A percentile compares a stretch with the other conserved stretches of the same genome.
Conservation (phyloP, 768 basidiomycete species). For the Termitomyces sp. region DNA sequence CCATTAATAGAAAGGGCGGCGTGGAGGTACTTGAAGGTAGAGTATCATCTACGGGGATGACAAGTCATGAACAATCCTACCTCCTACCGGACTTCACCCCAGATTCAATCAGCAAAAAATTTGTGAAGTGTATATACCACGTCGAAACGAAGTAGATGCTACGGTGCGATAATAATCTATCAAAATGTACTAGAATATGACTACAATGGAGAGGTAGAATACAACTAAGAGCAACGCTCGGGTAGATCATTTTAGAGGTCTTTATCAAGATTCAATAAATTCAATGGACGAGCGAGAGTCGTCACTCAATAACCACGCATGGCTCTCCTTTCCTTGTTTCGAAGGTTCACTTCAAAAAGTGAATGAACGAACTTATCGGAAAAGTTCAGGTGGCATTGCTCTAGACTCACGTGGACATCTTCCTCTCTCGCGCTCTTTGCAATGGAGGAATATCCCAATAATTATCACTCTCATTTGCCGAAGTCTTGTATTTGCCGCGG, state of each 20-base stretch:
- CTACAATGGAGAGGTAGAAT: background rate
- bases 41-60: no score
- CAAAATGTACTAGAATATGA: background rate
- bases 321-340: background rate
- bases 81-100: no score
- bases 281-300: constrained; percentile 13
- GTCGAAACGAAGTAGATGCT: no score
- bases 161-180: background rate
- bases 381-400: background rate
- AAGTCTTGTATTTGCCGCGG: background rate
- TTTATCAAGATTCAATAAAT: background rate
- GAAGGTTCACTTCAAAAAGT: background rate
- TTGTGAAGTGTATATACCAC: no score
- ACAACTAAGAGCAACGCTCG: background rate
- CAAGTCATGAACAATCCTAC: no score
- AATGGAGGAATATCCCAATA: constrained; percentile 1
- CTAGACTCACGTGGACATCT: constrained; percentile 1
- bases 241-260: background rate
- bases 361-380: background rate
- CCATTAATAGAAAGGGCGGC: no score
- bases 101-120: no score
- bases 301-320: constrained; percentile 24
- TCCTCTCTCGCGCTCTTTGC: constrained; percentile 5
- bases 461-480: background rate
- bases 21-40: no score